Percentiles rank a stretch among this genome's conserved stretches.
Conservation (phyloP, 2,329 filamentous ascomycete species). For the Leptographium flavum region DNA sequence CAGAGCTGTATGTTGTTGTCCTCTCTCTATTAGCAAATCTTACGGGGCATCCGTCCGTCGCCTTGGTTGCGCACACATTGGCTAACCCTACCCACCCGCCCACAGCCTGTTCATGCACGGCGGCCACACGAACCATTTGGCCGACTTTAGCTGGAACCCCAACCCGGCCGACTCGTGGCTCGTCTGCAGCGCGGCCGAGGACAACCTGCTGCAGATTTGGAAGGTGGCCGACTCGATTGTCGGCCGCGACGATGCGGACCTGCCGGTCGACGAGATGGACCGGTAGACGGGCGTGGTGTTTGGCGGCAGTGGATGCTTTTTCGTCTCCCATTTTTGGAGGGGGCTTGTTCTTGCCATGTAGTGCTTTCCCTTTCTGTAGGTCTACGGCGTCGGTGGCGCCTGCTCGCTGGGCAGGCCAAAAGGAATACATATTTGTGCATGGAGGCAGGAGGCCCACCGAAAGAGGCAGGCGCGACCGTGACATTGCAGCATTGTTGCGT, state of each 20-base stretch:
- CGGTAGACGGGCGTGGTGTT: slow-evolving; percentile 23
- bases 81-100: too few species aligned
- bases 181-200: slow-evolving; percentile 87
- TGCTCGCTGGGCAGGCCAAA: neutral
- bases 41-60: slow-evolving; percentile 35
- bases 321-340: neutral
- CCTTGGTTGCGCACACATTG: slow-evolving; percentile 12
- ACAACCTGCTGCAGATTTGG: slow-evolving; percentile 94
- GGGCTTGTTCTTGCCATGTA: neutral
- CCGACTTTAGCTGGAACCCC: slow-evolving; percentile 95
- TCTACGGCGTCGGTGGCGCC: neutral
- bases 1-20: slow-evolving; percentile 44
- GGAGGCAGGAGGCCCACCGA: too few species aligned
- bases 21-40: neutral
- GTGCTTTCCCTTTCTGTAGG: neutral
- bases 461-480: too few species aligned
- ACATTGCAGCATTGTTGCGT: neutral
- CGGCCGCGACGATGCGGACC: slow-evolving; percentile 59
- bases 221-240: slow-evolving; percentile 74
- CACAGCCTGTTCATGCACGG: slow-evolving; percentile 90
- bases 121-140: slow-evolving; percentile 90
- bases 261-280: slow-evolving; percentile 66
- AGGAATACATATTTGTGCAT: neutral
- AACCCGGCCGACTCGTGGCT: slow-evolving; percentile 94
- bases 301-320: neutral